Conservation (phyloP, 805 yeast species). For the Sugiyamaella valdiviana region DNA sequence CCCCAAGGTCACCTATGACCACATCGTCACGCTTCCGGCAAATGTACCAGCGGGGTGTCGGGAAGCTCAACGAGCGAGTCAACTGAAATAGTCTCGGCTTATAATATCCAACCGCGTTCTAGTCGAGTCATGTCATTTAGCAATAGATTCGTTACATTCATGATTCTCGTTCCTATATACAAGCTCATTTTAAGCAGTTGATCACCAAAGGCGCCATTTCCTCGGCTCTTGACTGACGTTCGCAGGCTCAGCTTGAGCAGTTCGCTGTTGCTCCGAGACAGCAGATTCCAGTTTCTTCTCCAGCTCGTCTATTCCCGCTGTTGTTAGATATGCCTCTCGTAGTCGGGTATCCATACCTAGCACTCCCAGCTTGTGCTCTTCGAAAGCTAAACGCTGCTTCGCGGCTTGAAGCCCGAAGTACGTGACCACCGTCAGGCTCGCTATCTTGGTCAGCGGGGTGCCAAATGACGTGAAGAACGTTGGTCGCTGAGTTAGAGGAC, state of each 20-base stretch:
- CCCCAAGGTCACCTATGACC: slow-evolving; percentile 3
- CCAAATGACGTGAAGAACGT: slow-evolving; percentile 1
- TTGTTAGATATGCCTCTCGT: neutral
- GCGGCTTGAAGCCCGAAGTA: slow-evolving; percentile 16
- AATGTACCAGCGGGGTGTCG: slow-evolving; percentile 17
- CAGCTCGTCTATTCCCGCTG: neutral
- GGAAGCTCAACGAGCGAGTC: slow-evolving; percentile 16
- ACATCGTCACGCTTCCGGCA: slow-evolving; percentile 12
- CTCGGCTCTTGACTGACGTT: neutral
- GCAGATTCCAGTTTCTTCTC: neutral
- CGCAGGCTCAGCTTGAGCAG: neutral
- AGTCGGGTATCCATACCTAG: neutral
- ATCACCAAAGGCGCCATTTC: neutral
- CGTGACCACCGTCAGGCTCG: slow-evolving; percentile 10
- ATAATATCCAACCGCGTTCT: too few species aligned
- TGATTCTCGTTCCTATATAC: too few species aligned
- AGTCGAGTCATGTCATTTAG: too few species aligned
- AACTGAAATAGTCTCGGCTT: too few species aligned
- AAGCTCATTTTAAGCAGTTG: neutral
- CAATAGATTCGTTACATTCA: too few species aligned
- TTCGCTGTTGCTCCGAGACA: neutral
- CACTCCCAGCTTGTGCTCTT: neutral
- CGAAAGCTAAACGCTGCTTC: slow-evolving; percentile 14
- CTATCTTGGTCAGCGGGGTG: slow-evolving; percentile 12
- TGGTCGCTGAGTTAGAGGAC: neutral